These are phyloP conservation scores for Carex pumila DNA, from an alignment of 176 grass and related monocot genomes.

Conservation along the genomic window DNA sequence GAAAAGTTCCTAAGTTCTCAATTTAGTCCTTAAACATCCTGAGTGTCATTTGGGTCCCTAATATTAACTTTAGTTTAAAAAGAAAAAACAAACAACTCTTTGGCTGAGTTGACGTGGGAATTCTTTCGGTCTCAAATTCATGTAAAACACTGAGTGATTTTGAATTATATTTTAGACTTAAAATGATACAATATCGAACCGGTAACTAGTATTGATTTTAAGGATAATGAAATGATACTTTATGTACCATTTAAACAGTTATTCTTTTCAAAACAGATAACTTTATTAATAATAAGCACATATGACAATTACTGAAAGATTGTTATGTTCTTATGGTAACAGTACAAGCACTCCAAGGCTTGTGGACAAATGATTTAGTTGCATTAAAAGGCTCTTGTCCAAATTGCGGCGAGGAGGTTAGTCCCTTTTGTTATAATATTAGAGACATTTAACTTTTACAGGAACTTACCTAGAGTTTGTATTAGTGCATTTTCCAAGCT, in stretches of 20 bases:
- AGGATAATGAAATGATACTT: neutral
- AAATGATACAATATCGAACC: neutral
- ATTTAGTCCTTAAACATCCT: neutral
- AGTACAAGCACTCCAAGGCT: conserved; percentile 66
- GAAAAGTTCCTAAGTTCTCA: neutral
- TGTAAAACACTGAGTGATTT: neutral
- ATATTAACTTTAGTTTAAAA: neutral
- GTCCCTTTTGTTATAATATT: conserved; percentile 16
- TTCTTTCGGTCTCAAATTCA: neutral
- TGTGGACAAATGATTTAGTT: conserved; percentile 73
- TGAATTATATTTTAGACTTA: neutral
- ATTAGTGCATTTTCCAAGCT: neutral
- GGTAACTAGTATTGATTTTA: neutral
- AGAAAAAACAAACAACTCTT: neutral
- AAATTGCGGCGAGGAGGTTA: conserved; percentile 90
- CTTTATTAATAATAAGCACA: neutral
- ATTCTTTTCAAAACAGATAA: neutral
- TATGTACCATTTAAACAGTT: neutral
- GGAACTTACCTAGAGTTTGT: neutral
- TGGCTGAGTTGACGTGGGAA: neutral
- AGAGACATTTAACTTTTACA: neutral
- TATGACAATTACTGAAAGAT: neutral
- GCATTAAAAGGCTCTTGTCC: conserved; percentile 88
- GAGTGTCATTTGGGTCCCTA: neutral
- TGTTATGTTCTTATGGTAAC: conserved; percentile 14